phyloP scores from a whole-genome alignment of 768 basidiomycete genomes.

The Leucogyrophana mollusca region DNA sequence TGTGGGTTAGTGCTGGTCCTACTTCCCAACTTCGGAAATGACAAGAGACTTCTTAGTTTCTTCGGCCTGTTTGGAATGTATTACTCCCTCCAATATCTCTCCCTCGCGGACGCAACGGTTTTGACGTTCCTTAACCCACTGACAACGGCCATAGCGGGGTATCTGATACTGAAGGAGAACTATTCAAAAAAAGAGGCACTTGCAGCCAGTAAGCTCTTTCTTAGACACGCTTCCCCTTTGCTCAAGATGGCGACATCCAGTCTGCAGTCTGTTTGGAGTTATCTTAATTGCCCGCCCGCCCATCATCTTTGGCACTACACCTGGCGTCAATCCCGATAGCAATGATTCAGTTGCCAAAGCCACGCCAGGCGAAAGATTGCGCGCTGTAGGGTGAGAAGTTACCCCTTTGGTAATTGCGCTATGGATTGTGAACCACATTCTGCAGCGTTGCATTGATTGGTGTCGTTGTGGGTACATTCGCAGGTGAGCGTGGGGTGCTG shows the following conservation, averaged over 20 bases:
- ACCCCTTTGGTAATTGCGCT: not conserved
- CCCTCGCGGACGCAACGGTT: conserved; percentile 75
- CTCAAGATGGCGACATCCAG: too few relatives aligned
- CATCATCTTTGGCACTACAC: conserved; percentile 59
- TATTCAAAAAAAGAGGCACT: conserved; percentile 54
- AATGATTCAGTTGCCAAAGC: conserved; percentile 10
- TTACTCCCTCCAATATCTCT: conserved; percentile 71
- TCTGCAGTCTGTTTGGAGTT: conserved; percentile 72
- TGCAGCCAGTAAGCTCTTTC: conserved; percentile 42
- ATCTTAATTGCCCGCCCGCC: conserved; percentile 79
- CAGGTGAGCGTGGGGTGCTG: conserved; percentile 56
- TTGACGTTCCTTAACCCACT: conserved; percentile 75
- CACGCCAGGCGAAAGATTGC: conserved; percentile 41
- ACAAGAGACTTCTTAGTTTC: too few relatives aligned
- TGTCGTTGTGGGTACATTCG: conserved; percentile 64
- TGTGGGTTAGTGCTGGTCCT: conserved; percentile 48
- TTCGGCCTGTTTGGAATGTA: conserved; percentile 70
- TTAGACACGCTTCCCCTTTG: too few relatives aligned
- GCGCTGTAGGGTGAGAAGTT: conserved; percentile 55
- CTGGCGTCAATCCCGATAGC: not conserved
- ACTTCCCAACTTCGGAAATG: not conserved
- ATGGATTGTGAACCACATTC: not conserved
- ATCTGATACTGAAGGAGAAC: conserved; percentile 58
- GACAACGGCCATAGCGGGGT: conserved; percentile 59
- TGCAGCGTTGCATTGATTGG: conserved; percentile 60